phyloP scores from a whole-genome alignment of 1,284 basidiomycete genomes.

The Rhodotorula mucilaginosa region DNA sequence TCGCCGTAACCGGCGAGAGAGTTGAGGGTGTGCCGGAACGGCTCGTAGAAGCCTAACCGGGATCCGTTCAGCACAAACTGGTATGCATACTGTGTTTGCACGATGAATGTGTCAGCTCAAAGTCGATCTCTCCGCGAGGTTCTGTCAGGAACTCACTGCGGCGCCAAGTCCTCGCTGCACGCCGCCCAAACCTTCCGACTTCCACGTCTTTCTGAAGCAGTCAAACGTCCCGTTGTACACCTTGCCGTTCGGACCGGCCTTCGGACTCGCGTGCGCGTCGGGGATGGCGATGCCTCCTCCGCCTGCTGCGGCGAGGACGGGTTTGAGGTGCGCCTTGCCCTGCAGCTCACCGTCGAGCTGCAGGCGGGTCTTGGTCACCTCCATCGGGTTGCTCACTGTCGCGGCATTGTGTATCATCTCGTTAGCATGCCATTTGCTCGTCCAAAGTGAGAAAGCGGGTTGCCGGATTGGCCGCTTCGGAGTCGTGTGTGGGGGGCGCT shows the following conservation, averaged over 20 bases:
- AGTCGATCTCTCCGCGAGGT: not conserved
- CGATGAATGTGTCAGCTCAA: too few relatives aligned
- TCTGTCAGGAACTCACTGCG: constrained; percentile 63
- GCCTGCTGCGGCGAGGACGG: constrained; percentile 1
- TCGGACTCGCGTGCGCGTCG: constrained; percentile 6
- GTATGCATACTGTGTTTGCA: constrained; percentile 69
- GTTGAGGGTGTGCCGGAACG: constrained; percentile 74
- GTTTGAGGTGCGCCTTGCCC: constrained; percentile 48
- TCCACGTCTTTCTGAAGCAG: constrained; percentile 83
- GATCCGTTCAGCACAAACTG: constrained; percentile 95
- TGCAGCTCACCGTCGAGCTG: constrained; percentile 87
- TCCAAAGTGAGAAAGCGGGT: not conserved
- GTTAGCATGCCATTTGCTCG: not conserved
- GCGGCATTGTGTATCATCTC: not conserved
- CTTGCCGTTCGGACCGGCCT: constrained; percentile 48
- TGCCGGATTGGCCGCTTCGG: not conserved
- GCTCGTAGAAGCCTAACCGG: constrained; percentile 93
- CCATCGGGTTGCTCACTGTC: constrained; percentile 50
- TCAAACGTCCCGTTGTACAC: constrained; percentile 89
- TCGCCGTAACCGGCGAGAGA: constrained; percentile 66
- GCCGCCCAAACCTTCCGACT: constrained; percentile 82
- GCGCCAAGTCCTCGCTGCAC: constrained; percentile 85
- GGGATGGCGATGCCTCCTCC: not conserved
- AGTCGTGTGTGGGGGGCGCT: not conserved
- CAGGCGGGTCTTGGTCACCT: constrained; percentile 89